Conservation (phyloP, 495 filamentous ascomycete genomes). For the Lasiosphaeria ovina region DNA sequence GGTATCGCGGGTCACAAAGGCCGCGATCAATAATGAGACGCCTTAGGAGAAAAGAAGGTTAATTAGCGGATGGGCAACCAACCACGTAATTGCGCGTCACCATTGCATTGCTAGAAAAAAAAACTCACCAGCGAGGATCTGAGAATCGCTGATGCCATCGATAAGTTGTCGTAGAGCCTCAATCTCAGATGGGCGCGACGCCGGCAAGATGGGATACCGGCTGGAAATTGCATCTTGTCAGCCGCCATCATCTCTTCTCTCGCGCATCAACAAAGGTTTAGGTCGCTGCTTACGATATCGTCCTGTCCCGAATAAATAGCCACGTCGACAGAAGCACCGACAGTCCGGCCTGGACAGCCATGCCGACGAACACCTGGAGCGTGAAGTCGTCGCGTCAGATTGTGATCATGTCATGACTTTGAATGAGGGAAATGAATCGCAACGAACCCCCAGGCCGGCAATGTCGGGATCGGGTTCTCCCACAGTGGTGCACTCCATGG, state of each 20-base stretch:
- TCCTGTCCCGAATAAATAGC: not conserved
- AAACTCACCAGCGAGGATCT: not conserved
- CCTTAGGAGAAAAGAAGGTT: too few relatives aligned
- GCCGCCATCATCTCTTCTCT: too few relatives aligned
- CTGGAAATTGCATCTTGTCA: too few relatives aligned
- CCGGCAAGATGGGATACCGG: too few relatives aligned
- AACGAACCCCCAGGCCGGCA: not conserved
- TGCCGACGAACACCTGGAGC: not conserved
- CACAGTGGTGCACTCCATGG: not conserved
- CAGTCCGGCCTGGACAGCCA: not conserved
- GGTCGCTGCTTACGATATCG: not conserved
- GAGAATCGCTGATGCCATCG: not conserved
- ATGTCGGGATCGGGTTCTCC: not conserved
- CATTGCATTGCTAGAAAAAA: not conserved
- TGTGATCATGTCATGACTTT: not conserved
- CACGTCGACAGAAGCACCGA: not conserved
- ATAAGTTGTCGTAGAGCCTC: not conserved
- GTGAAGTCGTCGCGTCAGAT: not conserved
- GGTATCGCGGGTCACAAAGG: not conserved
- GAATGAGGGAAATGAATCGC: not conserved
- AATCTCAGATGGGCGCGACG: not conserved
- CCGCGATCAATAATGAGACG: not conserved
- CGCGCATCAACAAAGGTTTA: too few relatives aligned
- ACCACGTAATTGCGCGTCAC: too few relatives aligned
- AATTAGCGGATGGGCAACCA: too few relatives aligned